phyloP scores from a whole-genome alignment of 169 alveolate genomes.

The Ichthyophthirius multifiliis region DNA sequence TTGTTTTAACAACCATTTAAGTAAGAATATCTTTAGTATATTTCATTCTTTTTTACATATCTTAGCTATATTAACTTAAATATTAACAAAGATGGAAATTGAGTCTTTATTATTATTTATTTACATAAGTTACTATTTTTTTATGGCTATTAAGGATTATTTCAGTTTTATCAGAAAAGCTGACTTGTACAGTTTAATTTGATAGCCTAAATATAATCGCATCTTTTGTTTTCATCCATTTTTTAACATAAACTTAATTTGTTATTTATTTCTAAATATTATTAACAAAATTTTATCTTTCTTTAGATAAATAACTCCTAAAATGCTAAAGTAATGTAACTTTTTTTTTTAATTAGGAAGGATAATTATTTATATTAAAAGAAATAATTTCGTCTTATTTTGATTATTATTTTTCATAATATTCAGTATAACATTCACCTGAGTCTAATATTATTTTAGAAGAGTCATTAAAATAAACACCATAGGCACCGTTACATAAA shows the following conservation, averaged over 20 bases:
- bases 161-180: constrained; percentile 86
- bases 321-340: constrained; percentile 82
- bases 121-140: constrained; percentile 75
- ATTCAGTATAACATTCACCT: constrained; percentile 8
- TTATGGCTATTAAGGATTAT: constrained; percentile 73
- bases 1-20: too few relatives aligned
- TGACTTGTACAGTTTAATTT: constrained; percentile 83
- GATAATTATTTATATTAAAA: constrained; percentile 34
- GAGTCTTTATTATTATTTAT: constrained; percentile 71
- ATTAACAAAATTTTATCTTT: constrained; percentile 37
- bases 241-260: constrained; percentile 64
- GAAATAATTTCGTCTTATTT: constrained; percentile 22
- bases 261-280: constrained; percentile 12
- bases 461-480: constrained; percentile 87
- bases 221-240: constrained; percentile 86
- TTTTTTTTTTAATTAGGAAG: constrained; percentile 81
- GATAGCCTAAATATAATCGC: constrained; percentile 85
- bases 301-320: constrained; percentile 77
- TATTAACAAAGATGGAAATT: constrained; percentile 76
- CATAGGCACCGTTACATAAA: constrained; percentile 71
- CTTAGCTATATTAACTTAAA: constrained; percentile 69
- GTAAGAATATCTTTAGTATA: constrained; percentile 76
- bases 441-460: constrained; percentile 79
- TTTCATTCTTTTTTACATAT: constrained; percentile 84
- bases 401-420: constrained; percentile 17